A percentile compares a stretch with the other conserved stretches of the same genome.
Evolutionary conservation across 257 asterid species (phyloP).

Genomic region (Primulina tabacum): DNA sequence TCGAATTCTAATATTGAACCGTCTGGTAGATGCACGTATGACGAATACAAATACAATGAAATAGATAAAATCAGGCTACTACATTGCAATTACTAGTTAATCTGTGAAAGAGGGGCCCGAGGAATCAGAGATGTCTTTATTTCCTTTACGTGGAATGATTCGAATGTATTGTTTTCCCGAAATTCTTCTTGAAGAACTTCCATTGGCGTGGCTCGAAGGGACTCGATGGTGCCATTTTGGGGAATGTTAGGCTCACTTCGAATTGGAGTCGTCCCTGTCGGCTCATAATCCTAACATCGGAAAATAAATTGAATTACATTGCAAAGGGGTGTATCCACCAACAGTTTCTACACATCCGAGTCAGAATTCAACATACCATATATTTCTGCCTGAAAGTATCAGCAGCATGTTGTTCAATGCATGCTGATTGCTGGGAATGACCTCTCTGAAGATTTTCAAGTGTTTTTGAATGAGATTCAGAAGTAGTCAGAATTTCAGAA

Average conservation of each 20-base stretch:
- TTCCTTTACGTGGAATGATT: conserved; percentile 49
- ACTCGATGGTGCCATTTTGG: conserved; percentile 64
- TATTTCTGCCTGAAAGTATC: conserved; percentile 8
- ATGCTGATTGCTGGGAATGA: conserved; percentile 13
- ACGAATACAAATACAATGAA: conserved; percentile 36
- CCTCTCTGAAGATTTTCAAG: conserved; percentile 4
- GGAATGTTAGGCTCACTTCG: conserved; percentile 63
- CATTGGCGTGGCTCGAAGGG: conserved; percentile 70
- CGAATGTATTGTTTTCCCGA: conserved; percentile 49
- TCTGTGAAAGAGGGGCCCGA: conserved; percentile 70
- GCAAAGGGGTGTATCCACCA: not conserved
- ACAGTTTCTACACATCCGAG: not conserved
- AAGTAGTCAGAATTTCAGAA: conserved; percentile 33
- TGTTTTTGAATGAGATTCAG: conserved; percentile 5
- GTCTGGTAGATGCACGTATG: conserved; percentile 16
- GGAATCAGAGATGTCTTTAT: conserved; percentile 45
- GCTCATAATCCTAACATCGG: conserved; percentile 61
- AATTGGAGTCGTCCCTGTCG: conserved; percentile 71
- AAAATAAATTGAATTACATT: not conserved
- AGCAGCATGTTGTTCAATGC: not conserved
- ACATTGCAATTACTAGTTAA: conserved; percentile 38
- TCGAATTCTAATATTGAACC: not conserved
- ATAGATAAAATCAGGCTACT: conserved; percentile 8
- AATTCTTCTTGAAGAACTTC: conserved; percentile 70
- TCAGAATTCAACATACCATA: conserved; percentile 1